Base-by-base conservation (phyloP, 768 basidiomycete species). In the Sutorius australiensis region DNA sequence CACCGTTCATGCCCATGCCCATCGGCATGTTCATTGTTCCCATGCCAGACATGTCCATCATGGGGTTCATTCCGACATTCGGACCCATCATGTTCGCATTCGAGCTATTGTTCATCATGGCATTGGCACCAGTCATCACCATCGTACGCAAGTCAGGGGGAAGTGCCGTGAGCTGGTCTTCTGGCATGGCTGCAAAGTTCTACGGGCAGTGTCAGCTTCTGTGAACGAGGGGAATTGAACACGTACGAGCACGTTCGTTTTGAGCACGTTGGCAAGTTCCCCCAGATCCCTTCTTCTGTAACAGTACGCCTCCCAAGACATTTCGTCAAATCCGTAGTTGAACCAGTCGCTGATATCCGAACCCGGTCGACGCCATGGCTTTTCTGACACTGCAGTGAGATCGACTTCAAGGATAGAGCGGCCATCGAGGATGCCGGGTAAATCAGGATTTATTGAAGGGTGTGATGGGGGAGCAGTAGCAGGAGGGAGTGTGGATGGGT, bases 281-380 rank as follows among this genome's bases (percentile, higher is more conserved):
- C 89, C 86, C 46, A 92, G 67, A 51, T 92, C 89, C 38, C 89
- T 79, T 61, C 92, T 77, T 61, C 91, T 80, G 69, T 89, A 87
- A 61, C 87, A 90, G 63, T 95, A 99, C 38, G 86, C 86, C 65
- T 92, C 90, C 93, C 94, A 99, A 32, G 89, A 89, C 14, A 91
- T 80, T 72, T 99, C 97, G 69, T 99, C 97, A 64, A 98, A 98
- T 0, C 97, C 97, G 61, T 97, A 98, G 71, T 99, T 98, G 73
- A 99, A 99, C 89, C 94, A 99, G 73, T 98, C 95, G 60, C 89
- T 88, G 55, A 97, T 77, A 74, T 97, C 93, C 5, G 90, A 86
- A 32, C 97, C 97, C 8, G 94, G 89, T 53, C 85, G 73, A 56
- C 97, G 76, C 97, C 97, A 99, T 5, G 86, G 86, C 64, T 95